Conservation (phyloP, 2,329 filamentous ascomycete genomes). For the Alternaria infectoria region DNA sequence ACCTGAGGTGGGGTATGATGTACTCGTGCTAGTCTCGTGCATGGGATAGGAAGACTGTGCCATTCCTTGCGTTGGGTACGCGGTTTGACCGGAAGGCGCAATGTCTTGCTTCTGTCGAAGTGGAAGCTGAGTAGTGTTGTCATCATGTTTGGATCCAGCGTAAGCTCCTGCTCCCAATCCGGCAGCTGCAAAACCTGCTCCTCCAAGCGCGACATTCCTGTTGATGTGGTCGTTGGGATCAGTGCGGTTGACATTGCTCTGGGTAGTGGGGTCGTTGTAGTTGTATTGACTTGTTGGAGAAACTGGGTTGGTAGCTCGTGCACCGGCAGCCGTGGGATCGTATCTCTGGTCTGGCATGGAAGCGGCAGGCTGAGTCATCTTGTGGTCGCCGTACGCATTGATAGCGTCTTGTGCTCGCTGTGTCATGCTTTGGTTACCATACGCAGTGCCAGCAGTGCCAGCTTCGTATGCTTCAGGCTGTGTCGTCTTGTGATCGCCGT, state of each 20-base stretch:
- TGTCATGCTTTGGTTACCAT: background rate
- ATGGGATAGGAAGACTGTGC: conserved; percentile 8
- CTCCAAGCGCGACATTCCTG: conserved; percentile 33
- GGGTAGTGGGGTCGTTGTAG: conserved; percentile 19
- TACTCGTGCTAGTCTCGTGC: conserved; percentile 8
- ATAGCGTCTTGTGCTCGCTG: conserved; percentile 40
- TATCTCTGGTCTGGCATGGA: conserved; percentile 43
- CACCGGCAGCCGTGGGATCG: conserved; percentile 29
- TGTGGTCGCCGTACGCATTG: conserved; percentile 38
- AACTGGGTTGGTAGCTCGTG: conserved; percentile 29
- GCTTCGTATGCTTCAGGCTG: conserved; percentile 21
- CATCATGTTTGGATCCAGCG: conserved; percentile 13
- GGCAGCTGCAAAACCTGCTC: conserved; percentile 23
- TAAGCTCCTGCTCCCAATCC: conserved; percentile 22
- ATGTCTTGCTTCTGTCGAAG: conserved; percentile 15
- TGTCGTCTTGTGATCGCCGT: conserved; percentile 39
- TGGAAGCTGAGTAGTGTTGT: conserved; percentile 13
- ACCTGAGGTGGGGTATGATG: conserved; percentile 11
- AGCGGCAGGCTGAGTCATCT: conserved; percentile 37
- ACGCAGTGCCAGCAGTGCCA: background rate
- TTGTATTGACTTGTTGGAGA: conserved; percentile 22
- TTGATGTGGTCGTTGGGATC: conserved; percentile 15
- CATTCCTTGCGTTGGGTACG: conserved; percentile 1
- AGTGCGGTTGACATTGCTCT: conserved; percentile 21
- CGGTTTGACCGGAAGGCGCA: conserved; percentile 6